These are phyloP conservation scores for Sporothrix dimorphospora DNA, from an alignment of 2,329 filamentous ascomycete genomes.

Conservation along the genomic window DNA sequence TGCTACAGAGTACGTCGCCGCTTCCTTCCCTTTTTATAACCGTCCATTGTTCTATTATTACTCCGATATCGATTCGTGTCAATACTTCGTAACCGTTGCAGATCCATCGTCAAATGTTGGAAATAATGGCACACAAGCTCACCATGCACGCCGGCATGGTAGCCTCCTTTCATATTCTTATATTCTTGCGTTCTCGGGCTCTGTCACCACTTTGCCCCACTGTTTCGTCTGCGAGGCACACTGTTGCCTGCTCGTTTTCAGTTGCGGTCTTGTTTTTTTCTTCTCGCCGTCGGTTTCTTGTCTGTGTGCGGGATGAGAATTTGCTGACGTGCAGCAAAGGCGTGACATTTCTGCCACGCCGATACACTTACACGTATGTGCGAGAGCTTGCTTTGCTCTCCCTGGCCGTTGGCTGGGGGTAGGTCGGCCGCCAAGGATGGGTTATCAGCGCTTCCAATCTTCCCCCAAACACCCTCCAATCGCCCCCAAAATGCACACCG, in stretches of 20 bases:
- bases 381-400: neutral
- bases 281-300: neutral
- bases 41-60: slow-evolving; percentile 12
- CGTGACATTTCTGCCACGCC: neutral
- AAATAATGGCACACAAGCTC: slow-evolving; percentile 19
- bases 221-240: neutral
- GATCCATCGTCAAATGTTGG: neutral
- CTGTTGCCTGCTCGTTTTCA: neutral
- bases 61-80: slow-evolving; percentile 19
- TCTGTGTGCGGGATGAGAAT: neutral
- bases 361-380: neutral
- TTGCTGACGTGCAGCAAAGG: neutral
- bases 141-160: slow-evolving; percentile 8
- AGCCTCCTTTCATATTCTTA: slow-evolving; percentile 1
- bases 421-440: neutral
- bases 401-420: neutral
- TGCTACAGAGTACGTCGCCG: neutral
- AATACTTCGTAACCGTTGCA: slow-evolving; percentile 14
- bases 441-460: neutral
- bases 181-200: neutral
- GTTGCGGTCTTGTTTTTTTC: neutral
- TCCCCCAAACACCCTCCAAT: neutral
- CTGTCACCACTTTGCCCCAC: neutral
- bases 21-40: neutral
- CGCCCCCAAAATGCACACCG: neutral